phyloP scores from a whole-genome alignment of 1,284 basidiomycete genomes.

The Cutaneotrichosporon sp. region DNA sequence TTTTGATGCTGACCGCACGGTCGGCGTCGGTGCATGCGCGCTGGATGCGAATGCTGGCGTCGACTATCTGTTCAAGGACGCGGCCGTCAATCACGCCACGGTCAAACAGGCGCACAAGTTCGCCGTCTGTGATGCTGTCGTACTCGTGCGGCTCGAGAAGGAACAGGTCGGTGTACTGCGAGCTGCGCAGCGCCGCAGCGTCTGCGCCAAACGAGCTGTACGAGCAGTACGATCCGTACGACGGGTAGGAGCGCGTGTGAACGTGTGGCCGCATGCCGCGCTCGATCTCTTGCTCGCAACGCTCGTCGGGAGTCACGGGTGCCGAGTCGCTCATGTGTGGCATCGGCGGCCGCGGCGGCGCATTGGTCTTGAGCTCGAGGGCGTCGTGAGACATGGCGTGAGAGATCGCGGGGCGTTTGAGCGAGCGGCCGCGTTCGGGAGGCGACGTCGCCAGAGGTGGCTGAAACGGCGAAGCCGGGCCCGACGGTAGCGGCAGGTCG shows the following conservation, averaged over 20 bases:
- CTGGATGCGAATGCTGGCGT: conserved; percentile 21
- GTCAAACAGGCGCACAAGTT: conserved; percentile 20
- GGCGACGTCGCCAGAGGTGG: background rate
- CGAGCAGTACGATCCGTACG: too few species aligned
- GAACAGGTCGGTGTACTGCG: conserved; percentile 21
- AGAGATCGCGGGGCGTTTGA: background rate
- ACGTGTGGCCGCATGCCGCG: background rate
- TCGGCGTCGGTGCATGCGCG: conserved; percentile 19
- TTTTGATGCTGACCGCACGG: conserved; percentile 21
- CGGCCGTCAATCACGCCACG: conserved; percentile 17
- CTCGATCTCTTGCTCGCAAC: background rate
- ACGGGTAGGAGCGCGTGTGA: background rate
- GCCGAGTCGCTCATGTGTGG: background rate
- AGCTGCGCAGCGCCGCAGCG: background rate
- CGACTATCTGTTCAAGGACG: conserved; percentile 19
- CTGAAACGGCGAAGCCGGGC: background rate
- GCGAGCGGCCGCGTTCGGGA: background rate
- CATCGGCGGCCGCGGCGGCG: background rate
- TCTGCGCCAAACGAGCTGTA: background rate
- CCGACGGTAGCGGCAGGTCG: background rate
- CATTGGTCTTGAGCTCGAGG: background rate
- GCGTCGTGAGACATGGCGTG: background rate
- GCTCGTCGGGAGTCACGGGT: conserved; percentile 3
- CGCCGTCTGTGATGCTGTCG: conserved; percentile 20
- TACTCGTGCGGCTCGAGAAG: conserved; percentile 23